A percentile compares a stretch with the other conserved stretches of the same genome.
Evolutionary conservation across 139 green algal species (phyloP).

Genomic region (Tetradesmus obliquus): DNA sequence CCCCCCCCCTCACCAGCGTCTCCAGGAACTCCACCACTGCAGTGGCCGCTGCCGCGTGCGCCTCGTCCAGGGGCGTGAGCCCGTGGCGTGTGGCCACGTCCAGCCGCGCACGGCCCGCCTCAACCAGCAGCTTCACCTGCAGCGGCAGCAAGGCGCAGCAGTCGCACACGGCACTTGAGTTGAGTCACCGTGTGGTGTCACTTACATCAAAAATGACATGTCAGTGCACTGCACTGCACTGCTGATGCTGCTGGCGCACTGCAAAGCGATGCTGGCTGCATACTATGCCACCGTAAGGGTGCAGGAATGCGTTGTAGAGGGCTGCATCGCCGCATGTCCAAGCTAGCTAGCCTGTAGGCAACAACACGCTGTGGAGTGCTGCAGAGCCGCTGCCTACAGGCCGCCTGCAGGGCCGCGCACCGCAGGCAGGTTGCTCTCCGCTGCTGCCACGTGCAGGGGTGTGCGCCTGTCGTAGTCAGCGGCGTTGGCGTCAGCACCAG

Average conservation of each 20-base stretch:
- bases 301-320: too few species aligned
- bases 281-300: too few species aligned
- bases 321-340: too few species aligned
- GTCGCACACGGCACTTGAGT: too few species aligned
- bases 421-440: conserved; percentile 64
- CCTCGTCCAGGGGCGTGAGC: conserved; percentile 21
- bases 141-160: not conserved
- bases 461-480: conserved; percentile 69
- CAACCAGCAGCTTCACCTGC: conserved; percentile 29
- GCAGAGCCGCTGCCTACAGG: too few species aligned
- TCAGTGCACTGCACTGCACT: too few species aligned
- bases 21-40: conserved; percentile 33
- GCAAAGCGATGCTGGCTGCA: too few species aligned
- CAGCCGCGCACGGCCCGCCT: not conserved
- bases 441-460: conserved; percentile 65
- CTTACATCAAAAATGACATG: too few species aligned
- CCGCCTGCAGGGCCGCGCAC: conserved; percentile 31
- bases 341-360: too few species aligned
- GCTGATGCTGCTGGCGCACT: too few species aligned
- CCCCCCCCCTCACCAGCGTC: not conserved
- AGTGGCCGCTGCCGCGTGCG: not conserved
- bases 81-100: not conserved
- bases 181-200: too few species aligned
- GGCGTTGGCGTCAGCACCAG: conserved; percentile 50
- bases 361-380: too few species aligned